These are phyloP conservation scores for Medicago truncatula DNA, from an alignment of 306 rosid genomes.

Conservation along the genomic window DNA sequence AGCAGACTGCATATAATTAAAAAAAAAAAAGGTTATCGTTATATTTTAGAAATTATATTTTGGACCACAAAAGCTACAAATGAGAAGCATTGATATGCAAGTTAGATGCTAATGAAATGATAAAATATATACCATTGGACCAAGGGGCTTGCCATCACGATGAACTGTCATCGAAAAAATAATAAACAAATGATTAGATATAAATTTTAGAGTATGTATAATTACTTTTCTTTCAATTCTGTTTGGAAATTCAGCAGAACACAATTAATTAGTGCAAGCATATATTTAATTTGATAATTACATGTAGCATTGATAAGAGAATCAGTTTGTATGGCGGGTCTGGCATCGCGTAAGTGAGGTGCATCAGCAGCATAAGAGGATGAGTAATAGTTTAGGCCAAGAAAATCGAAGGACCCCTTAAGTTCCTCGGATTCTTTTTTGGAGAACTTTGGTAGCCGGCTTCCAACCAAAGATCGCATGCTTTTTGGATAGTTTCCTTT, in stretches of 20 bases:
- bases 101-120: slow-evolving; percentile 22
- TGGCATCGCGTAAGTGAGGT: slow-evolving; percentile 35
- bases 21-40: neutral
- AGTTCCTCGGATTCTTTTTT: slow-evolving; percentile 42
- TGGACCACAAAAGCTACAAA: neutral
- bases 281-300: slow-evolving; percentile 37
- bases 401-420: slow-evolving; percentile 50
- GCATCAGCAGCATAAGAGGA: slow-evolving; percentile 45
- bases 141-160: slow-evolving; percentile 38
- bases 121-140: slow-evolving; percentile 42
- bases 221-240: slow-evolving; percentile 11
- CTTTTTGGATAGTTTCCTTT: slow-evolving; percentile 49
- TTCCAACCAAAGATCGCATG: slow-evolving; percentile 47
- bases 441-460: slow-evolving; percentile 41
- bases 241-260: slow-evolving; percentile 7
- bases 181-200: neutral
- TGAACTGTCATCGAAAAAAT: slow-evolving; percentile 39
- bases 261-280: slow-evolving; percentile 15
- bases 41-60: neutral
- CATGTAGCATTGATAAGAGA: slow-evolving; percentile 48
- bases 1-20: slow-evolving; percentile 40
- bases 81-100: slow-evolving; percentile 13
- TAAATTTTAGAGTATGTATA: neutral
- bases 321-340: slow-evolving; percentile 47
- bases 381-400: slow-evolving; percentile 53